phyloP scores from a whole-genome alignment of 352 stramenopile species.

The Phytophthora tubulina region DNA sequence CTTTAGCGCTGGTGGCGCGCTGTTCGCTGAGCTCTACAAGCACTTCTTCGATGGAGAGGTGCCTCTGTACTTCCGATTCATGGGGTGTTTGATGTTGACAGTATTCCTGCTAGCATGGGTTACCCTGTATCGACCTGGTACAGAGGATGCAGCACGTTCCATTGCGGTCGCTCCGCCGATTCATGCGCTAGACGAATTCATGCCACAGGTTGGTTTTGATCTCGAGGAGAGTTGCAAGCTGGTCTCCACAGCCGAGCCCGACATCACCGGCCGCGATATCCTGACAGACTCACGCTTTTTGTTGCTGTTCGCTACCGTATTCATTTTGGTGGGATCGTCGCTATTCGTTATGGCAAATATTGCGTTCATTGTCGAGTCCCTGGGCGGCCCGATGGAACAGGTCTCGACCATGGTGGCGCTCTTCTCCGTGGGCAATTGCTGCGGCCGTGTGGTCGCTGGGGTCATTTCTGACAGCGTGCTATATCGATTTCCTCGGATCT shows the following conservation, averaged over 20 bases:
- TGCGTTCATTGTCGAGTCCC: conserved; percentile 79
- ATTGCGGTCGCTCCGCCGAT: conserved; percentile 25
- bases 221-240: conserved; percentile 15
- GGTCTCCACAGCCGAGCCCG: conserved; percentile 17
- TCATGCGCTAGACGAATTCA: conserved; percentile 57
- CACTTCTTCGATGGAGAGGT: conserved; percentile 65
- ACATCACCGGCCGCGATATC: conserved; percentile 65
- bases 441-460: conserved; percentile 62
- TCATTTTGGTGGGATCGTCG: conserved; percentile 76
- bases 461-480: conserved; percentile 71
- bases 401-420: conserved; percentile 73
- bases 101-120: conserved; percentile 68
- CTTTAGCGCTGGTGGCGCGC: conserved; percentile 73
- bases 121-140: conserved; percentile 51
- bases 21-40: conserved; percentile 79
- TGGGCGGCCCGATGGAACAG: conserved; percentile 52
- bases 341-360: conserved; percentile 88
- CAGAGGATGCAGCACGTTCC: conserved; percentile 15
- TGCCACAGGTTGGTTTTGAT: conserved; percentile 34
- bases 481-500: conserved; percentile 56
- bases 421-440: conserved; percentile 79
- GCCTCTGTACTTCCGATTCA: conserved; percentile 71
- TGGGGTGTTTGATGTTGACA: conserved; percentile 59
- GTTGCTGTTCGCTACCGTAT: conserved; percentile 74
- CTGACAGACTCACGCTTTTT: conserved; percentile 68